phyloP scores from a whole-genome alignment of 495 filamentous ascomycete genomes.

The Pseudotulostoma volvatum region DNA sequence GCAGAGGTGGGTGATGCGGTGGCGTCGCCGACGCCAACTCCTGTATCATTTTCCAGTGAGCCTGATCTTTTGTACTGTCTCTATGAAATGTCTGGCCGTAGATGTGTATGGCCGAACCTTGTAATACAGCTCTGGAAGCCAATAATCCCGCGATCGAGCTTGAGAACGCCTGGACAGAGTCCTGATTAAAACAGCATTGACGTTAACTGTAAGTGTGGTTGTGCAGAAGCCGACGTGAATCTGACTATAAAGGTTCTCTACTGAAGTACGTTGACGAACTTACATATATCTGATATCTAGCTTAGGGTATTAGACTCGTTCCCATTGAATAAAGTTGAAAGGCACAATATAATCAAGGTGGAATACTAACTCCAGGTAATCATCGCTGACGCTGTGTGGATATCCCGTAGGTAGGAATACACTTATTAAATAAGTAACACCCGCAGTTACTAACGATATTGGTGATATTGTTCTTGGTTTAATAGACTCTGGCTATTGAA shows the following conservation, averaged over 20 bases:
- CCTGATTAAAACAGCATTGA: no score
- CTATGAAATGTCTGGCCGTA: neutral
- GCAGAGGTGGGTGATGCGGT: slow-evolving; percentile 73
- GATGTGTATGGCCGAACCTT: slow-evolving; percentile 46
- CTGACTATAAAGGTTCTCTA: no score
- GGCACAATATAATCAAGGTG: no score
- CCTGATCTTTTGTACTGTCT: neutral
- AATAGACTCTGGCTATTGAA: slow-evolving; percentile 5
- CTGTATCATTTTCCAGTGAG: slow-evolving; percentile 22
- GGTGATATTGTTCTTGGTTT: slow-evolving; percentile 1
- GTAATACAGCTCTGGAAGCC: slow-evolving; percentile 73
- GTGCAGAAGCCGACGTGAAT: no score
- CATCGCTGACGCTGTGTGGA: slow-evolving; percentile 75
- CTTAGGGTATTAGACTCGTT: slow-evolving; percentile 2
- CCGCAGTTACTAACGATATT: slow-evolving; percentile 17
- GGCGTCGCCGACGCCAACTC: slow-evolving; percentile 80
- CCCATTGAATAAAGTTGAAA: neutral
- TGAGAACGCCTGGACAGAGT: slow-evolving; percentile 91
- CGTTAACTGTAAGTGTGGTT: no score
- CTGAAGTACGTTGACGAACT: no score
- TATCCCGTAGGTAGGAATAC: slow-evolving; percentile 88
- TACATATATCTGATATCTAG: no score
- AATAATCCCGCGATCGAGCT: slow-evolving; percentile 83
- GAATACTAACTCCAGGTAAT: slow-evolving; percentile 76
- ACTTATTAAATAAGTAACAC: slow-evolving; percentile 17